phyloP scores from a whole-genome alignment of 345 rosid genomes.

The Acer negundo region DNA sequence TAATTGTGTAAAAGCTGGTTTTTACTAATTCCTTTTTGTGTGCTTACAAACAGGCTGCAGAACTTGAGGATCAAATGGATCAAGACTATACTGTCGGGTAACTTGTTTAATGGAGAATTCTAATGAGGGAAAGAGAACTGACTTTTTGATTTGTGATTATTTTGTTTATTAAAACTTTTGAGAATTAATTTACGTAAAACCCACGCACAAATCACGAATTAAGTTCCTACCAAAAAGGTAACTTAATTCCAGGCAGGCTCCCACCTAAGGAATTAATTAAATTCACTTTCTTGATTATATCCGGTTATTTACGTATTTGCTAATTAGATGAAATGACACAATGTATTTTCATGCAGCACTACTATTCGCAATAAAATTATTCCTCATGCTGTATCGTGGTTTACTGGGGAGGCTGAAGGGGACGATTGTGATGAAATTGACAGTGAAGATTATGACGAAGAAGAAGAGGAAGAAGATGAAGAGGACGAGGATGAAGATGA shows the following conservation, averaged over 20 bases:
- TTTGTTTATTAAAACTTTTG: no score
- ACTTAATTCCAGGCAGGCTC: no score
- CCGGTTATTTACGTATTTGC: background rate
- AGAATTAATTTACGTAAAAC: no score
- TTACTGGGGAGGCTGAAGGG: conserved; percentile 87
- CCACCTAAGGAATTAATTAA: no score
- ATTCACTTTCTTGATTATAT: no score
- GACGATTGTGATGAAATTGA: conserved; percentile 50
- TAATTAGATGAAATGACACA: background rate
- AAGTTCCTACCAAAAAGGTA: no score
- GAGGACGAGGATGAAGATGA: no score
- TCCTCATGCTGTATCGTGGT: conserved; percentile 96
- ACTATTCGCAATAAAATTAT: conserved; percentile 84
- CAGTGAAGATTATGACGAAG: conserved; percentile 44
- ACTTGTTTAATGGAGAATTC: conserved; percentile 16
- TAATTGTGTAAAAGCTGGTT: background rate
- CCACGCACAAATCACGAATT: no score
- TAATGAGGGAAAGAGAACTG: no score
- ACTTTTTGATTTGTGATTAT: no score
- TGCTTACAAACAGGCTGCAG: conserved; percentile 67
- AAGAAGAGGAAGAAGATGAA: conserved; percentile 52
- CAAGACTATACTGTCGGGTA: conserved; percentile 98
- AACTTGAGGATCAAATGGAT: conserved; percentile 92
- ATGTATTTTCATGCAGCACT: conserved; percentile 43
- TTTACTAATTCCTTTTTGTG: background rate